These are phyloP conservation scores for Fusarium sp. DNA, from an alignment of 2,329 filamentous ascomycete genomes.

Conservation along the genomic window DNA sequence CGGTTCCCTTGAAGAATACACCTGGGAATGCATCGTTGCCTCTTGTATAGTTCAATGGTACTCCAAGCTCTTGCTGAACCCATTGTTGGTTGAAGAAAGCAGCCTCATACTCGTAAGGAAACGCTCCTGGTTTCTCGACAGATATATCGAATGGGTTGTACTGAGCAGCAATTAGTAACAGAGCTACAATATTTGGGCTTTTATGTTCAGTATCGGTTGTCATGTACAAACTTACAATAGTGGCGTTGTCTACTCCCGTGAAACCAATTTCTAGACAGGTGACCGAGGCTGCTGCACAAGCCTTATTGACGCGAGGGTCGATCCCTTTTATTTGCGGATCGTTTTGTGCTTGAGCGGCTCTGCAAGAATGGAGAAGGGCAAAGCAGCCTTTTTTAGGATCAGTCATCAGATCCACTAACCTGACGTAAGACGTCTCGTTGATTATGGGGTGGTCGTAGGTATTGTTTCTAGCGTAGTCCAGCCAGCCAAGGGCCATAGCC, in stretches of 20 bases:
- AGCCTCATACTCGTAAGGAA: not conserved
- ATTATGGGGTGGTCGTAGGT: not conserved
- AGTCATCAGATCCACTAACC: not conserved
- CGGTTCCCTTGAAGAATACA: not conserved
- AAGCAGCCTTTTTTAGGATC: not conserved
- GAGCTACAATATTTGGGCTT: not conserved
- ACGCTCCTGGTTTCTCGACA: not conserved
- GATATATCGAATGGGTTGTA: not conserved
- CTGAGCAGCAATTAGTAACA: not conserved
- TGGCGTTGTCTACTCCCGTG: not conserved
- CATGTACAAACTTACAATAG: not conserved
- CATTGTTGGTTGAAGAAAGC: not conserved
- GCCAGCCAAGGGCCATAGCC: not conserved
- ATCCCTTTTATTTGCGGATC: not conserved
- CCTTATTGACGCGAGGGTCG: not conserved
- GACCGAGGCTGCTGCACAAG: not conserved
- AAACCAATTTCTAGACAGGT: not conserved
- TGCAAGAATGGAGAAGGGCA: not conserved
- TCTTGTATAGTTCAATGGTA: not conserved
- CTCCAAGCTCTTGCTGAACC: not conserved
- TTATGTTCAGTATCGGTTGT: no score
- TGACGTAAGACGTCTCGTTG: not conserved
- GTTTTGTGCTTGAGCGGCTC: not conserved
- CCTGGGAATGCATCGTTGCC: not conserved
- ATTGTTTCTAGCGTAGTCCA: not conserved